These are phyloP conservation scores for Acer saccharum DNA, from an alignment of 345 rosid species.

Conservation along the genomic window DNA sequence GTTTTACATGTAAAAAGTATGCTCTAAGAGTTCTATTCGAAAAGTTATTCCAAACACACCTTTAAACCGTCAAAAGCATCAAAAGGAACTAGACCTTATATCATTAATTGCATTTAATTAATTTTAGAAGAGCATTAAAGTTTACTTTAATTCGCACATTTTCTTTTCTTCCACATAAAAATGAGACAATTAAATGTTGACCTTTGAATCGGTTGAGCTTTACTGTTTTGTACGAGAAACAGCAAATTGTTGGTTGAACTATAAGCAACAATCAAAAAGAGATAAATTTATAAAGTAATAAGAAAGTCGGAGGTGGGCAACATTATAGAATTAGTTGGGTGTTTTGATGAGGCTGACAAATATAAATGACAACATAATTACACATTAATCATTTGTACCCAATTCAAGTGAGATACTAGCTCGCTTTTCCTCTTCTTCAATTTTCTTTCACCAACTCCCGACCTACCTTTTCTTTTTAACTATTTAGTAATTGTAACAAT, in stretches of 20 bases:
- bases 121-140: not conserved
- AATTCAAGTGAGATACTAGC: not conserved
- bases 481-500: not conserved
- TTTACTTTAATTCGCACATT: not conserved
- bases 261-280: too few relatives aligned
- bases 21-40: too few relatives aligned
- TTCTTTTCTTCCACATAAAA: not conserved
- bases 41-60: too few relatives aligned
- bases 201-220: too few relatives aligned
- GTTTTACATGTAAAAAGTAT: too few relatives aligned
- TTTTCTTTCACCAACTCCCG: slow-evolving; percentile 5
- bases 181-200: too few relatives aligned
- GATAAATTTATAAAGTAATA: not conserved
- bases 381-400: not conserved
- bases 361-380: not conserved
- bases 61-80: too few relatives aligned
- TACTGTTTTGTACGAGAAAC: too few relatives aligned
- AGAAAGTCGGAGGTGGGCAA: not conserved
- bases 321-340: not conserved
- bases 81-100: too few relatives aligned
- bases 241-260: too few relatives aligned
- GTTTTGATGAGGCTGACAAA: not conserved
- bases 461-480: not conserved
- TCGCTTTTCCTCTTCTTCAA: not conserved
- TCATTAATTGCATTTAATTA: not conserved